Conservation (phyloP, 305 asterid genomes). For the Fraxinus platypoda region DNA sequence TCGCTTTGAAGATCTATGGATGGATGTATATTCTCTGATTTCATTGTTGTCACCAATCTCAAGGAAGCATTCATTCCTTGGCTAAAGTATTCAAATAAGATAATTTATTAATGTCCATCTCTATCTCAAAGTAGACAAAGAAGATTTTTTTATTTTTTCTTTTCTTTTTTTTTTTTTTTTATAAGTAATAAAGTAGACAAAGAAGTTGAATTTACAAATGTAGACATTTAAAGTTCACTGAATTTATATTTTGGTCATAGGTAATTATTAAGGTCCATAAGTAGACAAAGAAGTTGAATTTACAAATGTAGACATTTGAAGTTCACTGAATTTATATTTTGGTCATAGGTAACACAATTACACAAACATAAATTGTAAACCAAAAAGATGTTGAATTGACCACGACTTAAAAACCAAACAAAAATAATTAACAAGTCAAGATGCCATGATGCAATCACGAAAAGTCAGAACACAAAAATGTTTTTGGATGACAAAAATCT, state of each 20-base stretch:
- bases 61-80: conserved; percentile 84
- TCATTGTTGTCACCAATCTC: conserved; percentile 92
- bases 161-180: too few relatives aligned
- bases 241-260: too few relatives aligned
- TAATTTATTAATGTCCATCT: conserved; percentile 5
- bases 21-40: conserved; percentile 74
- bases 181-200: too few relatives aligned
- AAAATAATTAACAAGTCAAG: not conserved
- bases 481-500: not conserved
- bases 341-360: not conserved
- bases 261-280: too few relatives aligned
- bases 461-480: not conserved
- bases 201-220: too few relatives aligned
- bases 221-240: too few relatives aligned
- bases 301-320: conserved; percentile 10
- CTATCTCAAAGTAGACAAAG: conserved; percentile 14
- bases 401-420: not conserved
- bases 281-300: conserved; percentile 12
- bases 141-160: too few relatives aligned
- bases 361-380: not conserved
- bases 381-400: not conserved
- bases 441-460: not conserved
- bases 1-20: conserved; percentile 89
- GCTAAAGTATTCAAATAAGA: conserved; percentile 44
- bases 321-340: not conserved